Conservation (phyloP, 129 eudicot species). For the Arctium lappa region DNA sequence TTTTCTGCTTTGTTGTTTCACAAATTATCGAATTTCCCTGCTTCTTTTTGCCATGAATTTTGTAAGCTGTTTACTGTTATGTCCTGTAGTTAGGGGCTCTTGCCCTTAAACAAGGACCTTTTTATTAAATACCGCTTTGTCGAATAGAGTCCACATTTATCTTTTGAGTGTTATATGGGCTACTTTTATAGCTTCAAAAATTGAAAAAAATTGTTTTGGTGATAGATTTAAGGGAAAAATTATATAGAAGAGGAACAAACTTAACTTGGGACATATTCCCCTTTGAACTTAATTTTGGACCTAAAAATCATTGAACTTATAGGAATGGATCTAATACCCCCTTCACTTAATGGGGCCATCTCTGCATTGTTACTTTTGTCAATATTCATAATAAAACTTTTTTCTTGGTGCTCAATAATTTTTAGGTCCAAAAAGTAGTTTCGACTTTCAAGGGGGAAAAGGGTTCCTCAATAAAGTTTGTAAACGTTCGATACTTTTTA, state of each 20-base stretch:
- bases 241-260: too few relatives aligned
- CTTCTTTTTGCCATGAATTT: background rate
- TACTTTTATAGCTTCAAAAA: background rate
- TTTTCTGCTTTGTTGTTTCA: background rate
- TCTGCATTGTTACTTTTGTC: too few relatives aligned
- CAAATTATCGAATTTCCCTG: background rate
- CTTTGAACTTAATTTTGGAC: background rate
- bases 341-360: too few relatives aligned
- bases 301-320: too few relatives aligned
- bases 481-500: background rate
- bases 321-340: too few relatives aligned
- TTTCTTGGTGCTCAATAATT: too few relatives aligned
- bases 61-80: background rate
- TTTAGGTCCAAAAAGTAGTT: too few relatives aligned
- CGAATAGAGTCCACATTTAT: background rate
- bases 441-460: too few relatives aligned
- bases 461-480: too few relatives aligned
- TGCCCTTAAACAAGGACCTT: background rate
- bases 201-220: background rate
- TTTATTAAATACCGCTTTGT: background rate
- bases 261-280: background rate
- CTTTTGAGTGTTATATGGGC: background rate
- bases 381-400: too few relatives aligned
- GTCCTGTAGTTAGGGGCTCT: background rate
- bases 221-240: background rate